Base-by-base conservation (phyloP, 768 basidiomycete species). In the Serendipita sp. region DNA sequence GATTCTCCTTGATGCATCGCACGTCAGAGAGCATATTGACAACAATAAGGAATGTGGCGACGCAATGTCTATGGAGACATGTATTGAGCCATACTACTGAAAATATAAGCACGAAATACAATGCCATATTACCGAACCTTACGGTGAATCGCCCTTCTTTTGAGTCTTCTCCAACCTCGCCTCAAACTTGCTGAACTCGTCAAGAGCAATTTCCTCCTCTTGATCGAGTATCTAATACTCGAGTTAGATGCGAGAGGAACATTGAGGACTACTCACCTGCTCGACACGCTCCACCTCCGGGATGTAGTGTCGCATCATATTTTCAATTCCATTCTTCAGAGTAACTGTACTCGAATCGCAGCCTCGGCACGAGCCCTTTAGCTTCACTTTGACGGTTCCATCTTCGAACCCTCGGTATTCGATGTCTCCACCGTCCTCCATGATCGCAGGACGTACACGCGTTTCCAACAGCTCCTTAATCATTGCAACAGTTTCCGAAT, bases 281-380 rank as follows among this genome's bases (percentile, higher is more conserved):
- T 92, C 87, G 5, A 94, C 89, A 30, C 85, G 88, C 74, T 92
- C 89, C 45, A 95, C 92, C 75, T 95, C 90, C 1, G 95, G 95
- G 64, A 99, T 92, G 71, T 98, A 98, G 75, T 98, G 95, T 92
- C 92, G 93, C 70, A 99, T 77, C 96, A 99, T 98, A 68, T 96
- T 80, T 76, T 99, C 96, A 63, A 99, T 97, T 7, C 96, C 96
- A 67, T 83, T 85, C 80, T 98, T 99, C 65, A 99, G 77, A 15
- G 96, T 99, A 38, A 98, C 94, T 3, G 90, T 85, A 72, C 91
- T 94, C 37, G 90, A 92, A 68, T 85, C 85, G 73, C 96, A 98
- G 13, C 96, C 96, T 73, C 96, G 79, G 75, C 96, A 99, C 71
- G 92, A 95, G 34, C 96, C 96, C 78, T 98, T 98, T 66, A 99